Base-by-base conservation (phyloP, 164 flowering plant genomes). In the Sextonia rubra region DNA sequence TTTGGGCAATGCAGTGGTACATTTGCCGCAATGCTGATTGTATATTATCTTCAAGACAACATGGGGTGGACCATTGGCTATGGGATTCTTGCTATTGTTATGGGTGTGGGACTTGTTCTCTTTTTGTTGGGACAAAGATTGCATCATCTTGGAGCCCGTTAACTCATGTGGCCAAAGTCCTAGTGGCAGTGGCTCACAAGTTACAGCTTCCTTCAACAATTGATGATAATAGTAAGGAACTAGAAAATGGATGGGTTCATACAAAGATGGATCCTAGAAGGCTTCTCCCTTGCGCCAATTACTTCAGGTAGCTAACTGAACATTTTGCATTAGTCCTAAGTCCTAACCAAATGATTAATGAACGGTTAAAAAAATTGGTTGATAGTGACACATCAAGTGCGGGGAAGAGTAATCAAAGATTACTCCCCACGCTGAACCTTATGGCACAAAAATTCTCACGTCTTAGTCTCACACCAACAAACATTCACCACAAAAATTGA, bases 1-100 rank as follows among this genome's bases (percentile, higher is more conserved):
- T 70, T 71, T 70, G 78, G 56, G 20, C 9, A 71, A 32, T 66
- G 66, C 24, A 24, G n/a, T 2, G 74, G 74, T 14, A 20, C 68
- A 3, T 6, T 11, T 1, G 32, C 56, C 30, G 67, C 58, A 23
- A 22, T 71, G 17, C 22, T 32, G 2, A 27, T 9, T 1, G 64
- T 60, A 20, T 60, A n/a, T 44, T 60, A 58, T 47, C 22, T 71
- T 29, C 73, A 71, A 22, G 73, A 71, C 18, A 71, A 60, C 23
- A 20, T 71, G 63, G 65, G 66, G 15, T 71, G 73, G 66, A 66
- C 20, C 1, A 17, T 71, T 8, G 66, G 73, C 26, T 71, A 60
- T 20, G 73, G 73, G 26, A 58, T 71, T 15, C 73, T 66, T 5
- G 20, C 47, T 26, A 24, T 60, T 8, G 63, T n/a, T 6, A 71